Conservation (phyloP, 2,329 filamentous ascomycete species). For the Trichoderma afroharzianum region DNA sequence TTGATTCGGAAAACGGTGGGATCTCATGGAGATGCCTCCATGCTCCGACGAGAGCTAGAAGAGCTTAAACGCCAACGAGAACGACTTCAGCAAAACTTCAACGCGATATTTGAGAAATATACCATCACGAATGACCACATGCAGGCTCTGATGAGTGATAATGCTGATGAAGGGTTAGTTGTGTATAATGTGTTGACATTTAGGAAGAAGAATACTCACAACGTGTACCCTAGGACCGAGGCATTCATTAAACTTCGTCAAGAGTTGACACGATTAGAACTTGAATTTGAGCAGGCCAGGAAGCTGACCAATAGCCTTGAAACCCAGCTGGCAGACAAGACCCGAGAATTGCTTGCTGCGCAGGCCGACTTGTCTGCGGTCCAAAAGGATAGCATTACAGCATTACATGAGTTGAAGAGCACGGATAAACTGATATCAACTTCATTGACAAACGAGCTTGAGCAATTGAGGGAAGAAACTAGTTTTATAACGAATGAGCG, state of each 20-base stretch:
- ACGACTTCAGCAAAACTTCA: constrained; percentile 51
- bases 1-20: constrained; percentile 53
- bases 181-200: neutral
- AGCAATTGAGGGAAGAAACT: constrained; percentile 50
- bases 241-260: constrained; percentile 51
- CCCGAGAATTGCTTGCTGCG: constrained; percentile 52
- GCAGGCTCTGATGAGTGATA: constrained; percentile 49
- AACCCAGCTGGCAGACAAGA: constrained; percentile 48
- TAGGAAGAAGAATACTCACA: constrained; percentile 25
- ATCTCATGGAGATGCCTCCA: constrained; percentile 51
- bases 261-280: constrained; percentile 41
- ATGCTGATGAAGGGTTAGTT: constrained; percentile 56
- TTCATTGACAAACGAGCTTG: constrained; percentile 57
- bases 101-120: constrained; percentile 56
- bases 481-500: constrained; percentile 48
- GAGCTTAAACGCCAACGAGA: constrained; percentile 49
- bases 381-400: constrained; percentile 51
- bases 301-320: constrained; percentile 43
- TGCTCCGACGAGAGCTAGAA: constrained; percentile 55
- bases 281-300: constrained; percentile 47
- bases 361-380: constrained; percentile 53
- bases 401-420: constrained; percentile 55
- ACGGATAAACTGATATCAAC: constrained; percentile 57
- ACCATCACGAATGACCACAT: constrained; percentile 56
- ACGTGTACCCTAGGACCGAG: constrained; percentile 40